A percentile compares a stretch with the other conserved stretches of the same genome.
phyloP scores from a whole-genome alignment of 2,329 filamentous ascomycete species.

The Cercospora canescens region DNA sequence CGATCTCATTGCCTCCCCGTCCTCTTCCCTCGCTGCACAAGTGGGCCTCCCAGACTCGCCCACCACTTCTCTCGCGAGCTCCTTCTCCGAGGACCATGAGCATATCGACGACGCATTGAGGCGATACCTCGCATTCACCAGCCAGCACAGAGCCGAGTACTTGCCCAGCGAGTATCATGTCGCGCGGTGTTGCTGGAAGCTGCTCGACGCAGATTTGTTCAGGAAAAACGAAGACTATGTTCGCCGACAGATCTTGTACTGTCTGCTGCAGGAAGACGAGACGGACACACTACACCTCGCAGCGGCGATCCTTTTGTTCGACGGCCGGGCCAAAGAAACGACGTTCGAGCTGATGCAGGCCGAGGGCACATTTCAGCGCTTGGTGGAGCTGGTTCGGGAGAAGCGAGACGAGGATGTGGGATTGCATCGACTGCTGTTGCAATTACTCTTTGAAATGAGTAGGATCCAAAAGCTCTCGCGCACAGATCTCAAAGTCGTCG shows the following conservation, averaged over 20 bases:
- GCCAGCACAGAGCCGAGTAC: conserved; percentile 70
- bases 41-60: not conserved
- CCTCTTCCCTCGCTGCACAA: not conserved
- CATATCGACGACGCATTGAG: conserved; percentile 83
- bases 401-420: conserved; percentile 44
- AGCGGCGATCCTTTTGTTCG: conserved; percentile 79
- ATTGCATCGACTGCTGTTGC: conserved; percentile 78
- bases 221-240: conserved; percentile 77
- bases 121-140: conserved; percentile 77
- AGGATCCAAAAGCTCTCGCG: conserved; percentile 78
- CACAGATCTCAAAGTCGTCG: conserved; percentile 69
- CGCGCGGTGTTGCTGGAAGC: conserved; percentile 73
- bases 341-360: conserved; percentile 85
- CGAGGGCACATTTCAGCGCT: conserved; percentile 78
- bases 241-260: conserved; percentile 88
- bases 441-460: conserved; percentile 95
- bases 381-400: conserved; percentile 77
- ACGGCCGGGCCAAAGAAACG: conserved; percentile 75
- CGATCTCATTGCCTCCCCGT: not conserved
- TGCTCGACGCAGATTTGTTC: conserved; percentile 77
- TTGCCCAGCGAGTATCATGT: conserved; percentile 77
- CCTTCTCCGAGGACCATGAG: conserved; percentile 60
- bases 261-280: conserved; percentile 84
- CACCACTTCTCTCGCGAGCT: conserved; percentile 35
- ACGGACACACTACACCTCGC: conserved; percentile 77